phyloP scores from a whole-genome alignment of 352 stramenopile genomes.

The Pythium dissimile region DNA sequence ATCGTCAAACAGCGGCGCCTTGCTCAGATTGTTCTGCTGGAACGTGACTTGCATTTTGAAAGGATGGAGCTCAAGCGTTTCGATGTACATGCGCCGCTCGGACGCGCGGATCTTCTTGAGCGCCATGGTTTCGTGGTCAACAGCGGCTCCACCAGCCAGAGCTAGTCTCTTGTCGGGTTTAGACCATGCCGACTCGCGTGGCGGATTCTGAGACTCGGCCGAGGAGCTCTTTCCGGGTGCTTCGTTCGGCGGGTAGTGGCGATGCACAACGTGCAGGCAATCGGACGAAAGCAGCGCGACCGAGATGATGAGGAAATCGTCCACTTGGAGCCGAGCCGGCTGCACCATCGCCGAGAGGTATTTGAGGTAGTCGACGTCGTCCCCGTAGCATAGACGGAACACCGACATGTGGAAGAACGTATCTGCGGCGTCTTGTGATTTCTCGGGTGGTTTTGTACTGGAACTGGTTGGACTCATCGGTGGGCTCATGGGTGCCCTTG shows the following conservation, averaged over 20 bases:
- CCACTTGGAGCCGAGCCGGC: constrained; percentile 52
- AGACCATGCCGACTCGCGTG: too few species aligned
- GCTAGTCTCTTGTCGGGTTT: background rate
- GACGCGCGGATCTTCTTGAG: constrained; percentile 28
- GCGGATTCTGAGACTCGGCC: background rate
- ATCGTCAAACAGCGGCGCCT: constrained; percentile 37
- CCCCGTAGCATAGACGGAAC: constrained; percentile 71
- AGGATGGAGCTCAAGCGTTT: constrained; percentile 78
- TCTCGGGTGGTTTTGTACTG: constrained; percentile 6
- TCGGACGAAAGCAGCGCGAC: constrained; percentile 37
- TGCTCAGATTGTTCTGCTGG: constrained; percentile 55
- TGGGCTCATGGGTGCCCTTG: constrained; percentile 11
- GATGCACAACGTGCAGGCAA: constrained; percentile 39
- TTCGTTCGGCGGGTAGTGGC: constrained; percentile 26
- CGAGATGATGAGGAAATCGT: constrained; percentile 60
- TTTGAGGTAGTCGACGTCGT: constrained; percentile 87
- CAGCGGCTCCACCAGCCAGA: background rate
- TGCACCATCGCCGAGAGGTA: constrained; percentile 85
- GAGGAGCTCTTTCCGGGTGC: background rate
- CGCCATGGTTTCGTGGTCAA: constrained; percentile 14
- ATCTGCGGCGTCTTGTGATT: constrained; percentile 13
- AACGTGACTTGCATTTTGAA: constrained; percentile 80
- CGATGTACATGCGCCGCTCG: constrained; percentile 79
- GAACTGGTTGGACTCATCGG: constrained; percentile 6
- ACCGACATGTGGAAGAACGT: constrained; percentile 80